These are phyloP conservation scores for Moniliophthora roreri DNA, from an alignment of 1,284 basidiomycete species.

Conservation along the genomic window DNA sequence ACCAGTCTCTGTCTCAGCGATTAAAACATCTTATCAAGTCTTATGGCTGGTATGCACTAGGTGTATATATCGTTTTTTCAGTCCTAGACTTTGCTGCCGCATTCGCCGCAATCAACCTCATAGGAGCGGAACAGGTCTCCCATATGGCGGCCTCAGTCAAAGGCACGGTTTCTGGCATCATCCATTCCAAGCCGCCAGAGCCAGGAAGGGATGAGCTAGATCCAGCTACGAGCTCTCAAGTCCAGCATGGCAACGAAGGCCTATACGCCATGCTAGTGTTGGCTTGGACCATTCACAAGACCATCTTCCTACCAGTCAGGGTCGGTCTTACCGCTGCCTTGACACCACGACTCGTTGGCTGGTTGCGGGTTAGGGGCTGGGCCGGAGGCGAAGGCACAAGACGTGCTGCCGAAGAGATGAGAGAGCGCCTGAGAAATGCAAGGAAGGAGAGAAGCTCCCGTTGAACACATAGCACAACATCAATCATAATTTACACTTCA, in stretches of 20 bases:
- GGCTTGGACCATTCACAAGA: constrained; percentile 97
- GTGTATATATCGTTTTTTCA: constrained; percentile 76
- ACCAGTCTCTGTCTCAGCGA: constrained; percentile 64
- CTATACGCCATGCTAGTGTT: constrained; percentile 91
- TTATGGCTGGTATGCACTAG: constrained; percentile 92
- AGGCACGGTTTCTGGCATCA: constrained; percentile 39
- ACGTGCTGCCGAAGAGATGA: constrained; percentile 64
- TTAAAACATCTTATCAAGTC: constrained; percentile 87
- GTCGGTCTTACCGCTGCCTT: constrained; percentile 87
- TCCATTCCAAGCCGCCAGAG: constrained; percentile 54
- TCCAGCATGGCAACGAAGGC: constrained; percentile 53
- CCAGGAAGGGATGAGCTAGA: constrained; percentile 65
- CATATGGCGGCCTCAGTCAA: constrained; percentile 64
- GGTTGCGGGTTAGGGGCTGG: constrained; percentile 78
- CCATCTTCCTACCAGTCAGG: constrained; percentile 86
- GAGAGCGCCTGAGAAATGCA: constrained; percentile 47
- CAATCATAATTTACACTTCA: neutral
- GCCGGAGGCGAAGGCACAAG: constrained; percentile 65
- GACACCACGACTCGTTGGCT: constrained; percentile 83
- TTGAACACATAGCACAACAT: neutral
- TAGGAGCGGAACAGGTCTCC: constrained; percentile 90
- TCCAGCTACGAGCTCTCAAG: constrained; percentile 23
- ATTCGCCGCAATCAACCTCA: constrained; percentile 82
- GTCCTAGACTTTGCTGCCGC: constrained; percentile 80
- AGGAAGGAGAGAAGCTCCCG: constrained; percentile 17